Evolutionary conservation across 768 basidiomycete species (phyloP), one percentile per base, ranked within the genome.

Genomic region (Piloderma croceum): DNA sequence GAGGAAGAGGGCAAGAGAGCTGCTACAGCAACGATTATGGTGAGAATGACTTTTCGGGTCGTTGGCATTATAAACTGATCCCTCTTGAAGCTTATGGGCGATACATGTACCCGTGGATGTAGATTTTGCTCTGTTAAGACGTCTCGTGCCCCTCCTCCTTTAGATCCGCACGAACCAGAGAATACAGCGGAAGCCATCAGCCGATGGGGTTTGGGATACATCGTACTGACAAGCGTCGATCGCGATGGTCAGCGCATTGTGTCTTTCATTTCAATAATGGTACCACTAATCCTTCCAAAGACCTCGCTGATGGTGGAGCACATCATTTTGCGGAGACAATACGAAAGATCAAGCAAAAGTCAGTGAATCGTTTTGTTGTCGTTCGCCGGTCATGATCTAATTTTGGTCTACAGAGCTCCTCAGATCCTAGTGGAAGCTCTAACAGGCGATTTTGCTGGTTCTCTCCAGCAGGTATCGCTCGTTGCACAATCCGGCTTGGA

Each of bases 21-120:
- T 36, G 96, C 96, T 18, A 99, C 96, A 6, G 96, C 96, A 9
- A 99, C 96, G 3, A 99, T 99, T 59, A 98, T 99, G 96, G 93
- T 90, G 47, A 44, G 73, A 40, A 34, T 25, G 21, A 23, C 31
- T 24, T n/a, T n/a, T n/a, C n/a, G n/a, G n/a, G n/a, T n/a, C n/a
- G n/a, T n/a, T n/a, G n/a, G n/a, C n/a, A n/a, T n/a, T n/a, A n/a
- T n/a, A n/a, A 40, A 15, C 37, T 19, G 10, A 35, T 35, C 11
- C 21, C 4, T 23, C 23, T 18, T 43, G 21, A 49, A 98, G 93
- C 69, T 99, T 11, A 98, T 99, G 96, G 96, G 96, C 7, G 94
- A 98, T 65, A 96, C 91, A 11, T 99, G 96, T 58, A 99, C 96
- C 24, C 81, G 96, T 55, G 96, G 92, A 2, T 99, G 96, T 63